Evolutionary conservation across 495 filamentous ascomycete species (phyloP).

Genomic region (Neurospora sp.): DNA sequence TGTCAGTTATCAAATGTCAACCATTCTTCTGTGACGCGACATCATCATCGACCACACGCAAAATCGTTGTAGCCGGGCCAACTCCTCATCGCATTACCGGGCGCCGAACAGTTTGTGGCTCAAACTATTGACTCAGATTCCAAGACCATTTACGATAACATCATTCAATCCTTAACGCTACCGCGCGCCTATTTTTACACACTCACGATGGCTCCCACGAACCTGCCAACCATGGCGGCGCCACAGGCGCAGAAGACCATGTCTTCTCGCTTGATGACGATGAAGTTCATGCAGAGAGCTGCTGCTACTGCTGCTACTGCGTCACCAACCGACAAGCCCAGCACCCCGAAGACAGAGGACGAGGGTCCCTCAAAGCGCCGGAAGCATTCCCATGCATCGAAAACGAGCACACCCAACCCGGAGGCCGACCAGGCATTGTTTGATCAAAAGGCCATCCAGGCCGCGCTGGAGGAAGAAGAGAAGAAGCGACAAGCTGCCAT

Average conservation of each 20-base stretch:
- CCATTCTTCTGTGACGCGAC: not conserved
- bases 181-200: not conserved
- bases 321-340: conserved; percentile 34
- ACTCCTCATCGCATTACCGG: not conserved
- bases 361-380: conserved; percentile 40
- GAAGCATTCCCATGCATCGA: conserved; percentile 26
- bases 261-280: conserved; percentile 83
- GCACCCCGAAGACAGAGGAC: conserved; percentile 28
- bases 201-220: conserved; percentile 12
- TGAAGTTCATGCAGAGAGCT: conserved; percentile 99
- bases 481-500: conserved; percentile 61
- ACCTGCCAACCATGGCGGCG: conserved; percentile 24
- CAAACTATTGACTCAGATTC: not conserved
- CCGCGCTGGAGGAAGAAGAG: conserved; percentile 66
- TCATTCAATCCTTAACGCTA: not conserved
- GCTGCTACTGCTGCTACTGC: conserved; percentile 36
- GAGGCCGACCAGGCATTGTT: conserved; percentile 19
- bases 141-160: not conserved
- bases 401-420: conserved; percentile 6
- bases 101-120: not conserved
- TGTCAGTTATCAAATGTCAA: not conserved
- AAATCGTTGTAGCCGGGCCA: not conserved
- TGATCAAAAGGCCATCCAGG: conserved; percentile 46
- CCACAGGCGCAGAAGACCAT: conserved; percentile 52
- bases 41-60: not conserved